Base-by-base conservation (phyloP, 2,329 filamentous ascomycete species). In the Penicillium sumatraense region DNA sequence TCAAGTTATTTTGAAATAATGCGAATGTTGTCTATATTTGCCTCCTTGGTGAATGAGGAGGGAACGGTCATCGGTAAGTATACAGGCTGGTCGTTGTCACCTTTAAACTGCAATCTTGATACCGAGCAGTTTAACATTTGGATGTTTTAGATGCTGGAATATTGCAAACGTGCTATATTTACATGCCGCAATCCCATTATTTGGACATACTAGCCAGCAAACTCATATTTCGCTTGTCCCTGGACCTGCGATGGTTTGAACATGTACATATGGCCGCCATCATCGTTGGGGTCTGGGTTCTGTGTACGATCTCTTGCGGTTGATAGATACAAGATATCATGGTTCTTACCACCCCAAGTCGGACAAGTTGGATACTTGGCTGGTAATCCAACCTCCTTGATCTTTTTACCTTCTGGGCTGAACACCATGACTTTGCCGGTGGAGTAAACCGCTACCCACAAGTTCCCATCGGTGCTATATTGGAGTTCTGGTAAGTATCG, bases 381-480 rank as follows among this genome's bases (percentile, higher is more conserved):
- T 9, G 53, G 53, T 24, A 56, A 13, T 20, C 16, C 24, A 36
- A 56, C 26, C 26, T 51, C 33, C 41, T 40, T 51, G 20, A 51
- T 31, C 16, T 38, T 45, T 18, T 47, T 27, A n/a, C 48, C 53
- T n/a, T 47, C 31, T 2, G 53, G 53, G n/a, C 16, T 56, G 49
- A 54, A 51, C 16, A 49, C 47, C 24, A 42, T 61, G 23, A 60
- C 49, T 14, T 35, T 44, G 23, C 47, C 41, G 11, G 49, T 53
- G 6, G 26, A 46, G 40, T 58, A 58, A 1, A 58, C 48, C 3
- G 55, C 41, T n/a, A 58, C 55, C 55, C 55, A 58, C 11, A 58
- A 33, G 24, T 58, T 58, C 14, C 51, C 55, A 10, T 52, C 44
- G n/a, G 14, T 42, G 24, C 51, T 58, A 38, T 69, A 74, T 38